Evolutionary conservation across 495 filamentous ascomycete species (phyloP).

Genomic region (Penicillium longicatenatum): DNA sequence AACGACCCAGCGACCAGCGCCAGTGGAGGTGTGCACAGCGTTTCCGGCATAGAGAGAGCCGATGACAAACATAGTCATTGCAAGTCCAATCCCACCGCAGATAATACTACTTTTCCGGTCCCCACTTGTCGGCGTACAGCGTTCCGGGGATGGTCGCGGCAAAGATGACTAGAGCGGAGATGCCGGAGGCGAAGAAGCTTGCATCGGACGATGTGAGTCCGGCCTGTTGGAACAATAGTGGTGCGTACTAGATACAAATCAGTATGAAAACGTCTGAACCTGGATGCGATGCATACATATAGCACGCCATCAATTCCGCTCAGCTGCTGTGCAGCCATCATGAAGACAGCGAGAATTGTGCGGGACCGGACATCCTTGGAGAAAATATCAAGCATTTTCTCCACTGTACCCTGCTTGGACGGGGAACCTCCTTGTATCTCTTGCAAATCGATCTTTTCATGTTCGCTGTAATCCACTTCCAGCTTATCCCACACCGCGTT

Average conservation of each 20-base stretch:
- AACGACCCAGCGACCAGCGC: constrained; percentile 57
- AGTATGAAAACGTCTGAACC: no score
- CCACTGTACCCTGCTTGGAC: not conserved
- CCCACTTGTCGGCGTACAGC: constrained; percentile 61
- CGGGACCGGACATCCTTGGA: constrained; percentile 37
- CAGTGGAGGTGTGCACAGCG: constrained; percentile 44
- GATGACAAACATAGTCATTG: constrained; percentile 49
- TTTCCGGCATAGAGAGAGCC: constrained; percentile 53
- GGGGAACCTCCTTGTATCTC: not conserved
- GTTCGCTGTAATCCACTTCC: constrained; percentile 50
- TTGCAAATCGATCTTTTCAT: constrained; percentile 47
- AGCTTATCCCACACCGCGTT: constrained; percentile 43
- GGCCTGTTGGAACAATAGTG: constrained; percentile 54
- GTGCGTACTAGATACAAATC: constrained; percentile 58
- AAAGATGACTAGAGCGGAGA: constrained; percentile 54
- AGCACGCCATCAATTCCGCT: constrained; percentile 53
- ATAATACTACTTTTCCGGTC: constrained; percentile 57
- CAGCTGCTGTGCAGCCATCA: constrained; percentile 48
- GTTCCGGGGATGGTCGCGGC: constrained; percentile 51
- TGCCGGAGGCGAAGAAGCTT: constrained; percentile 57
- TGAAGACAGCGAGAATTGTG: constrained; percentile 45
- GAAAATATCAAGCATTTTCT: constrained; percentile 39
- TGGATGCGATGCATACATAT: constrained; percentile 53
- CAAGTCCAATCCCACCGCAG: constrained; percentile 54
- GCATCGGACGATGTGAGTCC: constrained; percentile 50